Conservation (phyloP, 2,329 filamentous ascomycete genomes). For the Aspergillus thermomutatus region DNA sequence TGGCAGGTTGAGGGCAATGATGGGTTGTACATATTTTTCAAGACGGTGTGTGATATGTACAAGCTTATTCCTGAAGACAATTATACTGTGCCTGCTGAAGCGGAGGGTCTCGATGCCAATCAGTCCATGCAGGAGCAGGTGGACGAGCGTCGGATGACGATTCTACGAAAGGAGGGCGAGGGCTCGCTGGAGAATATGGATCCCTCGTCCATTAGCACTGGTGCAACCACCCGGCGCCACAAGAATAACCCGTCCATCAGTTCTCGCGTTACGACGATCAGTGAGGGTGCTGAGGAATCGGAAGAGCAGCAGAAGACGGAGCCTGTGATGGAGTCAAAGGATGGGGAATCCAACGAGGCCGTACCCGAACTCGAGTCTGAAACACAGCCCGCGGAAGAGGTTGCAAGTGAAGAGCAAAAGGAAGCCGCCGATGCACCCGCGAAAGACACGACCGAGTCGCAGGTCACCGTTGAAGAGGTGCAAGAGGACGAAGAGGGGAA, state of each 20-base stretch:
- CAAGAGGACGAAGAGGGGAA: constrained; percentile 14
- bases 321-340: constrained; percentile 9
- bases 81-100: constrained; percentile 90
- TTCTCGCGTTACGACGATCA: constrained; percentile 74
- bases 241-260: constrained; percentile 78
- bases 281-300: constrained; percentile 79
- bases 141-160: constrained; percentile 33
- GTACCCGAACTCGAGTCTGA: not conserved
- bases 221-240: constrained; percentile 75
- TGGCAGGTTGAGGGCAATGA: constrained; percentile 88
- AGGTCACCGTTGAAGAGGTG: constrained; percentile 18
- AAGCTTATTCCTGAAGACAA: constrained; percentile 87
- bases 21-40: constrained; percentile 95
- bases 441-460: constrained; percentile 10
- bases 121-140: constrained; percentile 21
- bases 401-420: not conserved
- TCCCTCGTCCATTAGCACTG: constrained; percentile 52
- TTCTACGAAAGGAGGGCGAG: constrained; percentile 34
- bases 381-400: constrained; percentile 1
- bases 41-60: constrained; percentile 92
- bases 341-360: constrained; percentile 5
- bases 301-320: constrained; percentile 22
- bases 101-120: constrained; percentile 70
- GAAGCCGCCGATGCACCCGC: not conserved
- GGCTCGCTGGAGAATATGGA: constrained; percentile 24